phyloP scores from a whole-genome alignment of 805 yeast genomes.

The Candida incommunis region DNA sequence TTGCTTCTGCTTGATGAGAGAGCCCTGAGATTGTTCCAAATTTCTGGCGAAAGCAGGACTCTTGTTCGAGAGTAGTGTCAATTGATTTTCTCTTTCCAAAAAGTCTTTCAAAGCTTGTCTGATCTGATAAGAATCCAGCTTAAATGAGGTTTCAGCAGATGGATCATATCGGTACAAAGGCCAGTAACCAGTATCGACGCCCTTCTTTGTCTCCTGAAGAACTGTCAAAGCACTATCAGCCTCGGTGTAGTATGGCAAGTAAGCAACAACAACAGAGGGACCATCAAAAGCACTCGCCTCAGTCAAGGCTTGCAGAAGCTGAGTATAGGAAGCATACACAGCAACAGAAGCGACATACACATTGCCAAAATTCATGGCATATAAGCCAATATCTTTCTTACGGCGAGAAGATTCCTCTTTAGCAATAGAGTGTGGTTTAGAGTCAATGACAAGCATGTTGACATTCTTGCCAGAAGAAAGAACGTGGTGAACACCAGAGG shows the following conservation, averaged over 20 bases:
- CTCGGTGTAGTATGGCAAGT: constrained; percentile 62
- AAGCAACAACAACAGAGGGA: constrained; percentile 84
- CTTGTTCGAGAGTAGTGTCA: constrained; percentile 57
- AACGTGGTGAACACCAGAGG: constrained; percentile 81
- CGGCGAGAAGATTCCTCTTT: constrained; percentile 25
- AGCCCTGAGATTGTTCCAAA: constrained; percentile 47
- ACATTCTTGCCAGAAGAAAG: constrained; percentile 61
- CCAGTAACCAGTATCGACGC: constrained; percentile 94
- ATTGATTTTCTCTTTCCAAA: constrained; percentile 78
- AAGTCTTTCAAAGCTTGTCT: constrained; percentile 64
- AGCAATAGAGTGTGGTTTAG: constrained; percentile 47
- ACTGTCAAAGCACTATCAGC: constrained; percentile 51
- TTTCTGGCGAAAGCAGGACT: constrained; percentile 69
- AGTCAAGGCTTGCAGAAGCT: constrained; percentile 70
- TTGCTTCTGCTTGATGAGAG: constrained; percentile 45
- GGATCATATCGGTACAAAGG: constrained; percentile 87
- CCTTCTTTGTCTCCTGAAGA: constrained; percentile 72
- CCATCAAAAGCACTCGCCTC: constrained; percentile 88
- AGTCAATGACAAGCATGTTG: constrained; percentile 77
- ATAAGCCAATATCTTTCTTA: constrained; percentile 85
- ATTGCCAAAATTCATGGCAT: constrained; percentile 85
- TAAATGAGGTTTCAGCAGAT: constrained; percentile 38
- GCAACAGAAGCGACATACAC: constrained; percentile 92
- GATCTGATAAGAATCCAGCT: constrained; percentile 72
- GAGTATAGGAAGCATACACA: constrained; percentile 85